Base-by-base conservation (phyloP, 257 asterid species). In the Solanum verrucosum region DNA sequence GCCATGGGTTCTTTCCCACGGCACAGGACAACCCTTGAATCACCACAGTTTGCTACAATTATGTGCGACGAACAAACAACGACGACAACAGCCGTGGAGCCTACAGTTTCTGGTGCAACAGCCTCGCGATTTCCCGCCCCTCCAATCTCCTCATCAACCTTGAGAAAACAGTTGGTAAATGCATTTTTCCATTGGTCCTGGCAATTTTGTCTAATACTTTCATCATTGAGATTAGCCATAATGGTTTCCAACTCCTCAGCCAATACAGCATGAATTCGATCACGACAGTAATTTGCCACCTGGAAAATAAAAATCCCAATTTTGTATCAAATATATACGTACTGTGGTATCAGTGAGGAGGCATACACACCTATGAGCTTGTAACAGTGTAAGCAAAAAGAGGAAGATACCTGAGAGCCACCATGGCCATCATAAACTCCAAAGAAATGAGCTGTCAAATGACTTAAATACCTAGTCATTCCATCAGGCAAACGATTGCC, bases 361-460 rank as follows among this genome's bases (percentile, higher is more conserved):
- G 18, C 20, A 27, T 46, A 16, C 25, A 35, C 14, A 52, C n/a
- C 44, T 3, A 60, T 12, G 40, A 79, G 85, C 37, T 78, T n/a
- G 25, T 78, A 78, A 79, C 25, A 44, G 14, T 46, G 84, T 75
- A 42, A 81, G 77, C 83, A 21, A 52, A 12, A 88, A 78, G 18
- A 73, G 63, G 65, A 38, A 84, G 25, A 21, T 79, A 96, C 99
- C 96, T 97, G 98, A 87, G 93, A 94, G 87, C 99, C 99, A 89
- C 96, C 99, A 85, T 97, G 93, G 87, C 99, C 99, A 89, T 97
- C 99, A 85, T 97, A 96, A 27, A 97, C 99, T 40, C 98, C 99
- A 87, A 94, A 97, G 92, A 97, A 97, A 92, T 97, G 99, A 34
- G 95, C 93, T 0, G 98, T 92, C 90, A 96, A 79, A 89, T 97